Percentiles rank a stretch among this genome's conserved stretches.
phyloP scores from a whole-genome alignment of 441 rosid species.

The Populus hybrid region DNA sequence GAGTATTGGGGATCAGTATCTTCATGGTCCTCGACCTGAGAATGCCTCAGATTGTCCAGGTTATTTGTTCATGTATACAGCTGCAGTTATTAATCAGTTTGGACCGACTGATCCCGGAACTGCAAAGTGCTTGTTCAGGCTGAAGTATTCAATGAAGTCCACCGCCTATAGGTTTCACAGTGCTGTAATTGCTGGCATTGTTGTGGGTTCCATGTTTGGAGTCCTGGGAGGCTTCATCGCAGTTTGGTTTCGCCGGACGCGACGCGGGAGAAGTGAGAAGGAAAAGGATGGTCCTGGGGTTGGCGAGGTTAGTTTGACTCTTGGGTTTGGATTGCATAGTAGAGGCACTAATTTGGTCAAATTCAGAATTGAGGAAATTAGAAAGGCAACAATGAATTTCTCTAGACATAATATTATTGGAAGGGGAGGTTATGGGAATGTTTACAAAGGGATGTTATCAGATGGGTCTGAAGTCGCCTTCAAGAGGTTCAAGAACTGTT shows the following conservation, averaged over 20 bases:
- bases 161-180: neutral
- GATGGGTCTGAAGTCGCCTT: slow-evolving; percentile 55
- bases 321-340: slow-evolving; percentile 21
- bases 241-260: slow-evolving; percentile 30
- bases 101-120: slow-evolving; percentile 45
- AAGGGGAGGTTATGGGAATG: slow-evolving; percentile 40
- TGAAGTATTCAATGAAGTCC: slow-evolving; percentile 15
- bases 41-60: slow-evolving; percentile 30
- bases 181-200: slow-evolving; percentile 16
- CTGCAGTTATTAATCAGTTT: slow-evolving; percentile 40
- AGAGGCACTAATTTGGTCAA: slow-evolving; percentile 31
- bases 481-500: slow-evolving; percentile 57
- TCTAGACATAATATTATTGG: slow-evolving; percentile 48
- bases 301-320: slow-evolving; percentile 31
- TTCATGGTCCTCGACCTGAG: slow-evolving; percentile 1
- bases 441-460: slow-evolving; percentile 33
- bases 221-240: slow-evolving; percentile 24
- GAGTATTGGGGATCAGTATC: slow-evolving; percentile 2
- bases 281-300: neutral
- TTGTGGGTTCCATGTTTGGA: slow-evolving; percentile 30
- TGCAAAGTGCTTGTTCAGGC: slow-evolving; percentile 44
- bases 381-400: slow-evolving; percentile 49
- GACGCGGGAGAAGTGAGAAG: slow-evolving; percentile 14
- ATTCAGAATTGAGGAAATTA: slow-evolving; percentile 45
- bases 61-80: slow-evolving; percentile 36